Evolutionary conservation across 768 basidiomycete species (phyloP), one percentile per base, ranked within the genome.

Genomic region (Vishniacozyma victoriae): DNA sequence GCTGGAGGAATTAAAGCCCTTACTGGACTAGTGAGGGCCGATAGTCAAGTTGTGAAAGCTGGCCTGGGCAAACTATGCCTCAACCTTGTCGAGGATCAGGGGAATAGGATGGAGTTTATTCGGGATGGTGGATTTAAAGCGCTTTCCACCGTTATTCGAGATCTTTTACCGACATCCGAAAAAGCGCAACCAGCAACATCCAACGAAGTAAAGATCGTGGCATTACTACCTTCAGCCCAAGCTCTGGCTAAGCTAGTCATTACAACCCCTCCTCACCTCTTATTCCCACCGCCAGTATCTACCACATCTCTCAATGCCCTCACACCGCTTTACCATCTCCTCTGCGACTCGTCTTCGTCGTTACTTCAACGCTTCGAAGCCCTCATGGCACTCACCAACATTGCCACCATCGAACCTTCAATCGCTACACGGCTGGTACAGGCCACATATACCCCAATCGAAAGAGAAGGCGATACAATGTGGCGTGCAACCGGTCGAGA

Each of bases 311-410:
- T 84, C 62, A 88, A 96, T 65, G 82, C 82, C n/a, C 81, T 95
- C 47, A 79, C 83, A 2, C 91, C 91, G 0, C 76, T 97, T 41
- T 79, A 85, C 7, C 65, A 81, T 23, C 75, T 95, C 46, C 76
- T 97, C 19, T 78, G 80, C 33, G 82, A 85, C 62, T 73, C 80
- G 1, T 77, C 80, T 0, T 79, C 87, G 7, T 82, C 74, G 38
- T 78, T 86, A 26, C 75, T 97, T 5, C 89, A 95, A 64, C 79
- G 79, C 33, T 99, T 99, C 62, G 95, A 99, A 71, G 82, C 83
- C 3, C 76, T 92, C 59, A 96, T 97, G 93, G 92, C 90, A 1
- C 77, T 99, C 44, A 99, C 95, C 6, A 99, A 99, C 68, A 74
- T 97, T 35, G 83, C 93, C 0, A 91, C 90, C 15, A 78, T 87